phyloP scores from a whole-genome alignment of 2,329 filamentous ascomycete species.

The Fusarium pseudoanthophilum region DNA sequence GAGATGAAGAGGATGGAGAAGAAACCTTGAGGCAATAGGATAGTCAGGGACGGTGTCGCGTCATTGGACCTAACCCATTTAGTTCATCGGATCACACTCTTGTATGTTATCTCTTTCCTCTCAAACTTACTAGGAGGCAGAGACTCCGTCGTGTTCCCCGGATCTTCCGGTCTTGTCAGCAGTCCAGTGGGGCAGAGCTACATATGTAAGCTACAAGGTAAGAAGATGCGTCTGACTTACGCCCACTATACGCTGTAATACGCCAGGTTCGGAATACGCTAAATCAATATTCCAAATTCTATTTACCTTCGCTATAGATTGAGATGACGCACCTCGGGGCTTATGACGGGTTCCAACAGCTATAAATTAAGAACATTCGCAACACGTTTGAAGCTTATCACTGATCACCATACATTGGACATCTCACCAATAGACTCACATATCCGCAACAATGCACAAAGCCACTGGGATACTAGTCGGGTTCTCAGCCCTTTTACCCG shows the following conservation, averaged over 20 bases:
- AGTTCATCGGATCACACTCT: no score
- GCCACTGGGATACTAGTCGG: rapidly evolving
- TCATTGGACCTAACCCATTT: rapidly evolving
- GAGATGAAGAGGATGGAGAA: background rate
- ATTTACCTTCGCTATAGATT: no score
- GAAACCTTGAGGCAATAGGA: background rate
- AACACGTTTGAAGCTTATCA: rapidly evolving
- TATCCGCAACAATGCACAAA: rapidly evolving
- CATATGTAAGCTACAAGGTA: background rate
- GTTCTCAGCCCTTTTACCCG: rapidly evolving
- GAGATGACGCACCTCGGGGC: no score
- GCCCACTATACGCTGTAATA: background rate
- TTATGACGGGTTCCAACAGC: rapidly evolving
- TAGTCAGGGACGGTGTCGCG: no score
- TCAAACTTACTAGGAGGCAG: rapidly evolving
- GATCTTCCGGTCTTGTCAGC: background rate
- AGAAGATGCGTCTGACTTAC: background rate
- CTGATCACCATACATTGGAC: rapidly evolving
- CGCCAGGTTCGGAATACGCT: rapidly evolving
- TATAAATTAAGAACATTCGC: background rate
- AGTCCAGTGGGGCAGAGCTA: background rate
- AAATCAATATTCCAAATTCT: rapidly evolving
- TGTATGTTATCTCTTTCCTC: no score
- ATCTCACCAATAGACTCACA: rapidly evolving
- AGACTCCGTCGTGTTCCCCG: no score